Evolutionary conservation across 2,329 filamentous ascomycete species (phyloP), one percentile per base, ranked within the genome.

Genomic region (Fusarium sp.): DNA sequence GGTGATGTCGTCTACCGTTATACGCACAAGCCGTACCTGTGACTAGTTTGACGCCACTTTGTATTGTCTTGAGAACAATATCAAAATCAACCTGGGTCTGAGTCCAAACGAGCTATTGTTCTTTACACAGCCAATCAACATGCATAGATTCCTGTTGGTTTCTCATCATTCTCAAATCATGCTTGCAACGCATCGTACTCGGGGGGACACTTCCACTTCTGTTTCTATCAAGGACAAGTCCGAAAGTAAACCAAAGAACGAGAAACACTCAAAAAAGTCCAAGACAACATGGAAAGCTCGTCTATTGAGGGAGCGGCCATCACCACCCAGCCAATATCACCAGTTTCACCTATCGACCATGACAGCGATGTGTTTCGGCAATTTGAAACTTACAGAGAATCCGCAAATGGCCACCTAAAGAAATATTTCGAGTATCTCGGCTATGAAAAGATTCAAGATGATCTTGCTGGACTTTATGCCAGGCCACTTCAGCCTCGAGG

Each of bases 11-110:
- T 26, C n/a, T 35, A 14, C 30, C 12, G 30, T 18, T 30, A 12
- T n/a, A 14, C 15, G 50, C 26, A 5, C 39, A 47, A 31, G 0
- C 18, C 11, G n/a, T 5, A 38, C 12, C 24, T n/a, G 26, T 9
- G 16, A 35, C 45, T 28, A 51, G 33, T 16, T 51, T 2, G 13
- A 50, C 63, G 65, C 65, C 63, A 68, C 65, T 48, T 53, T 45
- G 18, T 6, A 68, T 68, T 68, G 63, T 62, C 22, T 42, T 54
- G 8, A n/a, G 20, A 26, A 51, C 5, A 61, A 39, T 33, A 24
- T n/a, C 33, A 26, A 18, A 24, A 6, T 9, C 22, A 9, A 31
- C 5, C 26, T 18, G 9, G 13, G 1, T 26, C 1, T n/a, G 22
- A 18, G 1, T 2, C 5, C 1, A 36, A n/a, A 24, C 8, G 30